Base-by-base conservation (phyloP, 2,329 filamentous ascomycete species). In the Trichoderma harzianum region DNA sequence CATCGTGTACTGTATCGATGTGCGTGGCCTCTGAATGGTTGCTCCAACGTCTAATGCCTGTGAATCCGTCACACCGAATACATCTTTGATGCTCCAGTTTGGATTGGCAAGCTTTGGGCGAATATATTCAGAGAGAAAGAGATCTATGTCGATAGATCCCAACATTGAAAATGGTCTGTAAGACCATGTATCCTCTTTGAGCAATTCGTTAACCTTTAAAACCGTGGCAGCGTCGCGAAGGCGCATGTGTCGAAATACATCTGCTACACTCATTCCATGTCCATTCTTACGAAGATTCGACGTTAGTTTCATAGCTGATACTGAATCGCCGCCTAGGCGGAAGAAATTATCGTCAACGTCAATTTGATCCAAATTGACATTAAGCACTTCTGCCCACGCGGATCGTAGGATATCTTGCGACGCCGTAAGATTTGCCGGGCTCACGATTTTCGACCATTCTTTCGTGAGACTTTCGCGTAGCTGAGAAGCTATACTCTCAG, bases 261-360 rank as follows among this genome's bases (percentile, higher is more conserved):
- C 76, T 1, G 77, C 77, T 3, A 78, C 77, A 7, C 76, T 76
- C 14, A 78, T 39, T 8, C 72, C 72, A 39, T 76, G 77, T 0
- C 77, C 76, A 1, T 73, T 75, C 3, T 73, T 74, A 36, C 77
- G 73, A 12, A 78, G 62, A 3, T 74, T 74, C 0, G 77, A 78
- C 1, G 78, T 77, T 71, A 78, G 76, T 14, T 76, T 73, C 77
- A 78, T 78, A 1, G 77, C 77, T 2, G 77, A 74, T 18, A 91
- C 57, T 8, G 57, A 60, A 14, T 60, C 57, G 10, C 57, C 57
- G n/a, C 57, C 57, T 21, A 60, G 57, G 3, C 65, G 58, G 43
- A 74, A 73, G 30, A 73, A 74, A 64, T 71, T 84, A 72, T 84
- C 81, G 12, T 83, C 79, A 3, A 78, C 72, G 6, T 80, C 79